Evolutionary conservation across 768 basidiomycete genomes (phyloP).

Genomic region (Russula vinacea): DNA sequence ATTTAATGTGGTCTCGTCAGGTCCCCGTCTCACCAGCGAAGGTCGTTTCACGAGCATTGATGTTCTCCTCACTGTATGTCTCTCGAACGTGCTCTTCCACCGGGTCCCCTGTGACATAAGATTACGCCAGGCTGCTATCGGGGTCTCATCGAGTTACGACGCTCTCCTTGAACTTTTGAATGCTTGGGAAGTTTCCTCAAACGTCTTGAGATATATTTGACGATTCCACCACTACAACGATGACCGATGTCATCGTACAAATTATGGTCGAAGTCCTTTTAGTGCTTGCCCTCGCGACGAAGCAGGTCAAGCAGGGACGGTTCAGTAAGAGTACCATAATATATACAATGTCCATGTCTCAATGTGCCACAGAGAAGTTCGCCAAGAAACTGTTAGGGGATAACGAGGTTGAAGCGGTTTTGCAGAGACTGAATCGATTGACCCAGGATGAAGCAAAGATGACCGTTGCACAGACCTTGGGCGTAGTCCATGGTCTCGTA

Average conservation of each 20-base stretch:
- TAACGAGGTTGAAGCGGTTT: neutral
- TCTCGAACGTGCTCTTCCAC: neutral
- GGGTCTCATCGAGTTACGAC: constrained; percentile 4
- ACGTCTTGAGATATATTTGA: neutral
- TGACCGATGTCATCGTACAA: neutral
- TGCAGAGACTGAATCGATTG: neutral
- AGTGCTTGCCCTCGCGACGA: neutral
- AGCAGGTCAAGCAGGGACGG: neutral
- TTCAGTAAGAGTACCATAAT: neutral
- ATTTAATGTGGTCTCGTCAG: neutral
- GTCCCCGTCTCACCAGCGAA: neutral
- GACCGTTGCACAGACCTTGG: neutral
- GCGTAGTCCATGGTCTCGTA: neutral
- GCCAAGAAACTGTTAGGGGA: neutral
- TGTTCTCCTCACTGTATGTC: neutral
- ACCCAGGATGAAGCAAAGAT: neutral
- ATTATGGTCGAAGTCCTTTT: constrained; percentile 3
- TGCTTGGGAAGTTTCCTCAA: neutral
- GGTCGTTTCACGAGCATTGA: neutral
- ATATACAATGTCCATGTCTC: neutral
- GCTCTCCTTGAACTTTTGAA: constrained; percentile 7
- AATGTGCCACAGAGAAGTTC: neutral
- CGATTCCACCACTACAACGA: neutral
- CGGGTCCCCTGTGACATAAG: neutral
- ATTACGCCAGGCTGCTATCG: neutral